A percentile compares a stretch with the other conserved stretches of the same genome.
Conservation (phyloP, 202 grass and related monocot species). For the Brachypodium distachyon region DNA sequence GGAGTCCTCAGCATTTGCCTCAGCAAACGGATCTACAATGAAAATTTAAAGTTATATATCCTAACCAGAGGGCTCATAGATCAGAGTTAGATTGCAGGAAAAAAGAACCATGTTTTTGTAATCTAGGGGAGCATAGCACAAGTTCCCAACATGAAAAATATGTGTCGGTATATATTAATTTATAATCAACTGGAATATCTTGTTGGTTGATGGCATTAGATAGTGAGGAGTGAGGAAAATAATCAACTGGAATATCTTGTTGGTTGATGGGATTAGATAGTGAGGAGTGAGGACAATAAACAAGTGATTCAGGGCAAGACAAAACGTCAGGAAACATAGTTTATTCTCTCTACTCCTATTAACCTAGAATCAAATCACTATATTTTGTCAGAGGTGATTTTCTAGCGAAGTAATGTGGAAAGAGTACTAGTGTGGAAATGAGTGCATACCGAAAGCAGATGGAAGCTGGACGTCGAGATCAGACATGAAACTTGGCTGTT, state of each 20-base stretch:
- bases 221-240: background rate
- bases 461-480: slow-evolving; percentile 55
- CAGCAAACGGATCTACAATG: slow-evolving; percentile 70
- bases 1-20: slow-evolving; percentile 91
- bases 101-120: background rate
- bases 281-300: background rate
- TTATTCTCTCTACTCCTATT: background rate
- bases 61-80: background rate
- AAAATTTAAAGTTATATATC: background rate
- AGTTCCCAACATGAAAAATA: background rate
- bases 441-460: slow-evolving; percentile 64
- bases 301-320: background rate
- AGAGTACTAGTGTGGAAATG: background rate
- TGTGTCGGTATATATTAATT: background rate
- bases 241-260: background rate
- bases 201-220: background rate
- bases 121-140: background rate
- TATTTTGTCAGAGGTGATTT: background rate
- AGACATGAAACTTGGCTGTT: slow-evolving; percentile 82
- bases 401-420: background rate
- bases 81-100: background rate
- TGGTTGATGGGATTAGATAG: background rate
- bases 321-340: background rate
- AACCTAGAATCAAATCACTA: background rate
- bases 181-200: background rate